These are phyloP conservation scores for Pisolithus sp. DNA, from an alignment of 768 basidiomycete genomes.

Conservation along the genomic window DNA sequence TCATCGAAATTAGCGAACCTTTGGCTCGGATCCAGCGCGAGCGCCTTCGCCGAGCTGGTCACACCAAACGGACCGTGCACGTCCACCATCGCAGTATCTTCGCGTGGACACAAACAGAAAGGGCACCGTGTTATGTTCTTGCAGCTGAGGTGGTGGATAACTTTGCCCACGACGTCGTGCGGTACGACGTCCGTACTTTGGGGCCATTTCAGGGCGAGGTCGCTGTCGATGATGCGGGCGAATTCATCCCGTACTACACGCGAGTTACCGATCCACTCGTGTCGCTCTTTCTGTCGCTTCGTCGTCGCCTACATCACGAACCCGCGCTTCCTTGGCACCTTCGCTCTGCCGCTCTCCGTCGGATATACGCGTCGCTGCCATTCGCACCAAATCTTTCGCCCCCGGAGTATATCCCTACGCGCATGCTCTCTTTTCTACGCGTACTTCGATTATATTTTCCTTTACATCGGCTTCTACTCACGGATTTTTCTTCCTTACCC, in stretches of 20 bases:
- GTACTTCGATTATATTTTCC: slow-evolving; percentile 82
- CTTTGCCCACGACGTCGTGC: slow-evolving; percentile 91
- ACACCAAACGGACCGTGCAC: slow-evolving; percentile 41
- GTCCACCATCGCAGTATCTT: slow-evolving; percentile 79
- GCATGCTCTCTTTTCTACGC: slow-evolving; percentile 77
- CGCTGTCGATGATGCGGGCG: slow-evolving; percentile 69
- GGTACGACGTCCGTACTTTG: slow-evolving; percentile 77
- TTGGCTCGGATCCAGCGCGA: slow-evolving; percentile 67
- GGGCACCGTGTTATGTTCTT: slow-evolving; percentile 85
- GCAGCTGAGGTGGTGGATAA: slow-evolving; percentile 99
- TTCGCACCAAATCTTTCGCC: slow-evolving; percentile 85
- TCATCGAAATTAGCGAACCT: slow-evolving; percentile 88
- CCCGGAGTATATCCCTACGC: slow-evolving; percentile 91
- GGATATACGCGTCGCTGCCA: slow-evolving; percentile 63
- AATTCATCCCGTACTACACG: slow-evolving; percentile 79
- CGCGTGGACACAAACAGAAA: slow-evolving; percentile 69
- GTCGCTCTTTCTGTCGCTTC: slow-evolving; percentile 65
- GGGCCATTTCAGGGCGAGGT: slow-evolving; percentile 82
- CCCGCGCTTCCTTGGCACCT: slow-evolving; percentile 54
- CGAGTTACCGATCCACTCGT: slow-evolving; percentile 84
- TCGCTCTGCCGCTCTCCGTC: slow-evolving; percentile 51
- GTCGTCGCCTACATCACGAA: slow-evolving; percentile 50
- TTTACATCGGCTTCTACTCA: slow-evolving; percentile 86
- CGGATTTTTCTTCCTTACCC: slow-evolving; percentile 86
- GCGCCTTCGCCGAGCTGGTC: slow-evolving; percentile 45